Base-by-base conservation (phyloP, 2,329 filamentous ascomycete genomes). In the Sporothrix brunneoviolacea region DNA sequence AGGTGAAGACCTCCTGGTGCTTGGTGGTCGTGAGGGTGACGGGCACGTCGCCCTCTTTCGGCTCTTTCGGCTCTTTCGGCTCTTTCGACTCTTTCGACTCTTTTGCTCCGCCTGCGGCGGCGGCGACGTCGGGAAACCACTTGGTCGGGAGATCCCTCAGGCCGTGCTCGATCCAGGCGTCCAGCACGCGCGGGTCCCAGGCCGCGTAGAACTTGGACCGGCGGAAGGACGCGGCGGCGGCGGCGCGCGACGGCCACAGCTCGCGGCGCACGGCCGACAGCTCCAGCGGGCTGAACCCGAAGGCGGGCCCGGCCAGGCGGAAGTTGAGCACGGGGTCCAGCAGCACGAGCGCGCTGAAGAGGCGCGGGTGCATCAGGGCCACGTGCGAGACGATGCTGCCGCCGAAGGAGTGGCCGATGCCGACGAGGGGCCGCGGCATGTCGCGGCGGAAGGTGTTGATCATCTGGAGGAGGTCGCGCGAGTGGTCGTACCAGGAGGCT, bases 371-470 rank as follows among this genome's bases (percentile, higher is more conserved):
- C 58, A 89, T 76, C 10, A 91, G 71, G 4, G 87, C 73, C 15
- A 91, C 73, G 58, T 88, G 82, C 48, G 79, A 74, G 48, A 96
- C 75, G 52, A 86, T 79, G 62, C 79, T 80, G 57, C 78, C 90
- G 58, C 91, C 91, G 73, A 95, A 91, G 59, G 88, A 95, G 69
- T 97, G 91, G 15, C 89, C 91, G 24, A 97, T 68, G 51, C 88
- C 91, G 55, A 96, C 69, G 18, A 96, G 73, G 2, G 91, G 91
- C 1, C 86, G 84, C 12, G 87, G 85, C 77, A 93, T 90, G 55
- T 86, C 73, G 13, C 75, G 70, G 37, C 88, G 86, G 68, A 95
- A 91, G 48, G 80, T 75, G 67, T 95, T 96, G 70, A 93, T 77
- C 68, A 96, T 79, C 62, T 91, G 82, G 16, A 93, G 76, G 4